Evolutionary conservation across 345 rosid genomes (phyloP), one percentile per base, ranked within the genome.

Genomic region (Streptanthus diversifolius): DNA sequence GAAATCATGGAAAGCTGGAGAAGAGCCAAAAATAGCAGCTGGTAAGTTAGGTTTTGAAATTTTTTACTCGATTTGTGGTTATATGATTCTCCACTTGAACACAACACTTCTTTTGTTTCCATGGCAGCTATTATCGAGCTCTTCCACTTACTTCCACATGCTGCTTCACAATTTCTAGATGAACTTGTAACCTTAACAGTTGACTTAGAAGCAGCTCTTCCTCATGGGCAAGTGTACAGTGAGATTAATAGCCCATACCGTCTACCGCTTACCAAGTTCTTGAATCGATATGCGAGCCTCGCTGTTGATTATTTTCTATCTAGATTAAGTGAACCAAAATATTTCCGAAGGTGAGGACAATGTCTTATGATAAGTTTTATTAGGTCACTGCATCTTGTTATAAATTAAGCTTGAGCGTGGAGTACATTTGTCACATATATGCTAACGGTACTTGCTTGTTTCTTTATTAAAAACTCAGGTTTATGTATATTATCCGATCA

Each of bases 201-300:
- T 74, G 98, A 90, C 64, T 84, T 95, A 87, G 99, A 95, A 82
- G 92, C 89, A 52, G 90, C 96, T 74, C 97, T 95, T 69, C 83
- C 97, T 66, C 81, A 79, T 27, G 96, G 87, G 73, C 97, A 86
- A 87, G 93, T 91, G 41, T 88, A 87, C 76, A 95, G 99, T 67
- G 99, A 88, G 80, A 90, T 91, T 67, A 95, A 95, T 81, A 91
- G 99, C 82, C 99, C 99, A 68, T 95, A 95, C 77, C 99, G 98
- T 41, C 90, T 85, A 72, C 99, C 99, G 7, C 90, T 95, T 39
- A 88, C 98, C 54, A 91, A 90, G 81, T 95, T 88, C 75, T 80
- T 95, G 64, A 95, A 95, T 71, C 91, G 96, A 81, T 88, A 91
- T 85, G 89, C 98, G n/a, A 44, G 85, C 29, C 92, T 86, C 29